Evolutionary conservation across 2,329 filamentous ascomycete genomes (phyloP).

Genomic region (Paradendryphiella salina): DNA sequence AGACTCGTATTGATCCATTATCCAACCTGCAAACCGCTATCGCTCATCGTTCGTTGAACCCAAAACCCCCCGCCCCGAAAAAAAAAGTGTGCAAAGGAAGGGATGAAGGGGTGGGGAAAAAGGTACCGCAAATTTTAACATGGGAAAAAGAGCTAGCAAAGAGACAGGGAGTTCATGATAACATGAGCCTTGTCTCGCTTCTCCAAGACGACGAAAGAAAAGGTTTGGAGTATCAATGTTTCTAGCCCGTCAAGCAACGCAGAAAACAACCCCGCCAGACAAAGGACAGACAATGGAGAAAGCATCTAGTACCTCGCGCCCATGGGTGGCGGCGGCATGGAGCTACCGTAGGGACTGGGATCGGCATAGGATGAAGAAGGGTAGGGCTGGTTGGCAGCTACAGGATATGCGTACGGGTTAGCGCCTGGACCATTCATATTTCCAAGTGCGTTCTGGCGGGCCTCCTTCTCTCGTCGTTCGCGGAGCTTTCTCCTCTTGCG

Average conservation of each 20-base stretch:
- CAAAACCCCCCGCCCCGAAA: too few relatives aligned
- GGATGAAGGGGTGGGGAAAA: too few relatives aligned
- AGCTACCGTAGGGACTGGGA: slow-evolving; percentile 51
- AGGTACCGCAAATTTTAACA: too few relatives aligned
- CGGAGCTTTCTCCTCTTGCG: slow-evolving; percentile 51
- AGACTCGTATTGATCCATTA: slow-evolving; percentile 5
- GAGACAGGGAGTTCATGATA: slow-evolving; percentile 1
- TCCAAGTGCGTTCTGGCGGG: slow-evolving; percentile 49
- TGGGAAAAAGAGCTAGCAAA: not conserved
- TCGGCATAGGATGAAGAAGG: slow-evolving; percentile 49
- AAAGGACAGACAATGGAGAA: not conserved
- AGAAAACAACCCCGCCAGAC: not conserved
- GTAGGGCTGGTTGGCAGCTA: slow-evolving; percentile 40
- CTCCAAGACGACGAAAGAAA: not conserved
- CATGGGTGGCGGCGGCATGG: slow-evolving; percentile 48
- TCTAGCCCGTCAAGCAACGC: not conserved
- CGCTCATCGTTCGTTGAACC: not conserved
- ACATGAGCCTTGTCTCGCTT: not conserved
- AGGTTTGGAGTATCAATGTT: slow-evolving; percentile 4
- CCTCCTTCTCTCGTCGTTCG: slow-evolving; percentile 50
- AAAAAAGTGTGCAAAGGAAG: not conserved
- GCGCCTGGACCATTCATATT: slow-evolving; percentile 40
- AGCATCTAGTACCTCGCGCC: slow-evolving; percentile 41
- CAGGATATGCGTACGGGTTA: slow-evolving; percentile 48
- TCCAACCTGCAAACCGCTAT: not conserved